phyloP scores from a whole-genome alignment of 2,329 filamentous ascomycete species.

The Fusarium metavorans region DNA sequence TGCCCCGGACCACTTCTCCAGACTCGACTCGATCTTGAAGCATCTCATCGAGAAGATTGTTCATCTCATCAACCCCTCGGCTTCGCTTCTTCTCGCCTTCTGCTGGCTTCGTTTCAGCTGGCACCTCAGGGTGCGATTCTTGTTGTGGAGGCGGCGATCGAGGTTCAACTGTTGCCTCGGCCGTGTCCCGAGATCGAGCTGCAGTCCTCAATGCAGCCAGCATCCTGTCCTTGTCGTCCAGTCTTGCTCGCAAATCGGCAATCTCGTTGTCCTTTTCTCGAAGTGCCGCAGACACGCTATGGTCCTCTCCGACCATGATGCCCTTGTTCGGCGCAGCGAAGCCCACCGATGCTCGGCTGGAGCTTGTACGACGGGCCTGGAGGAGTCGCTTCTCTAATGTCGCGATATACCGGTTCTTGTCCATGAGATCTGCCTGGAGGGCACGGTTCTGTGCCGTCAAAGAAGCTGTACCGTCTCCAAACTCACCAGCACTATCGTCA shows the following conservation, averaged over 20 bases:
- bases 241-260: conserved; percentile 84
- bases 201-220: conserved; percentile 86
- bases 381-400: conserved; percentile 93
- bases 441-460: conserved; percentile 87
- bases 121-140: conserved; percentile 20
- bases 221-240: conserved; percentile 98
- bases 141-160: conserved; percentile 45
- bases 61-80: conserved; percentile 91
- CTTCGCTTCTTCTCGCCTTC: conserved; percentile 62
- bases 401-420: conserved; percentile 96
- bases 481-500: conserved; percentile 81
- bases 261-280: conserved; percentile 95
- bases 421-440: conserved; percentile 93
- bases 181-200: conserved; percentile 85
- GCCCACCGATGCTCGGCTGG: conserved; percentile 85
- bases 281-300: conserved; percentile 77
- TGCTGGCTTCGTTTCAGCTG: conserved; percentile 22
- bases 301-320: conserved; percentile 82
- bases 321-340: conserved; percentile 71
- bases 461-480: conserved; percentile 86
- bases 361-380: conserved; percentile 90
- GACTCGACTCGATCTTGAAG: conserved; percentile 88
- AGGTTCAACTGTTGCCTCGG: conserved; percentile 65
- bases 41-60: conserved; percentile 94
- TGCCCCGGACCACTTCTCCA: conserved; percentile 76